These are phyloP conservation scores for Litchi chinensis DNA, from an alignment of 345 rosid species.

Conservation along the genomic window DNA sequence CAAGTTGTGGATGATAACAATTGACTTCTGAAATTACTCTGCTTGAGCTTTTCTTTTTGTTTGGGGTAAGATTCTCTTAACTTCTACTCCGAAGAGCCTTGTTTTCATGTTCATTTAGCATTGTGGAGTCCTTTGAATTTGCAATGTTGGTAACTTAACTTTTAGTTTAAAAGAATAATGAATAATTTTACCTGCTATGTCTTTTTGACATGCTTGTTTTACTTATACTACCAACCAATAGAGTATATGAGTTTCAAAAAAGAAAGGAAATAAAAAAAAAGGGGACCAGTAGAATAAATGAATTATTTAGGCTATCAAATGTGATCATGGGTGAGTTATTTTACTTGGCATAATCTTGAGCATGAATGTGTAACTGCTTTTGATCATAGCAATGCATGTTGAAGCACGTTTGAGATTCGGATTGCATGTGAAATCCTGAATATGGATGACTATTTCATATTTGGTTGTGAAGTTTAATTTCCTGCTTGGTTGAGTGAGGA, in stretches of 20 bases:
- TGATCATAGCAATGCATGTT: neutral
- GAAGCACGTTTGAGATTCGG: neutral
- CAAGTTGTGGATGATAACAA: constrained; percentile 59
- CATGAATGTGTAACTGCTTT: neutral
- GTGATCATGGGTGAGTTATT: no score
- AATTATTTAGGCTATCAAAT: neutral
- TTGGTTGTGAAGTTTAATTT: neutral
- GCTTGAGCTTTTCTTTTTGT: constrained; percentile 1
- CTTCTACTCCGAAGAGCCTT: constrained; percentile 12
- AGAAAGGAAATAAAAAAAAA: no score
- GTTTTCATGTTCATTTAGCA: constrained; percentile 15
- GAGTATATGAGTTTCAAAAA: no score
- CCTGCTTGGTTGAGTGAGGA: neutral
- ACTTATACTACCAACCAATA: no score
- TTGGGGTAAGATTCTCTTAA: constrained; percentile 8
- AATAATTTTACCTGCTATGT: neutral
- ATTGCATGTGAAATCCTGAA: neutral
- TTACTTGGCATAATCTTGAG: neutral
- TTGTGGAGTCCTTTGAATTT: constrained; percentile 21
- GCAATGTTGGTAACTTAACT: constrained; percentile 28
- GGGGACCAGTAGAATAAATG: neutral
- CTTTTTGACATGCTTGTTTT: neutral
- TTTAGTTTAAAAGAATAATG: constrained; percentile 20
- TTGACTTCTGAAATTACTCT: constrained; percentile 29
- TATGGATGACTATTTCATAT: neutral